A percentile compares a stretch with the other conserved stretches of the same genome.
These are phyloP conservation scores for Neotropicomus parvogracilis DNA, from an alignment of 1,284 basidiomycete species.

Conservation along the genomic window DNA sequence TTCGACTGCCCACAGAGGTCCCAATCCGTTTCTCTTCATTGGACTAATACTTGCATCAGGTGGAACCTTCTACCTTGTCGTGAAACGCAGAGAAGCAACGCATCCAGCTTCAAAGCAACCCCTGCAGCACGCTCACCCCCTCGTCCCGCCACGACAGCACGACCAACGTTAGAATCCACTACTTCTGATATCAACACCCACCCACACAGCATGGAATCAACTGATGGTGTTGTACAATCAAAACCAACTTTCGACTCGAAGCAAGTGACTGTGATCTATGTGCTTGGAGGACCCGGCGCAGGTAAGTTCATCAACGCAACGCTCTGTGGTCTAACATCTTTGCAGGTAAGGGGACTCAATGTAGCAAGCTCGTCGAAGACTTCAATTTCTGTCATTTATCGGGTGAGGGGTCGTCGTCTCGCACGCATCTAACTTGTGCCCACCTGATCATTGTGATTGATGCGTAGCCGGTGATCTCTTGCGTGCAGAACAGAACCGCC, in stretches of 20 bases:
- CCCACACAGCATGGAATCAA: slow-evolving; percentile 13
- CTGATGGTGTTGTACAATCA: slow-evolving; percentile 26
- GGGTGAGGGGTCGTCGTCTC: slow-evolving; percentile 48
- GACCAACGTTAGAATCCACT: slow-evolving; percentile 15
- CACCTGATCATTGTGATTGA: slow-evolving; percentile 5
- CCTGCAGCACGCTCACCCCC: slow-evolving; percentile 60
- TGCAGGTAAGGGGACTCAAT: slow-evolving; percentile 96
- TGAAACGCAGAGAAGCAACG: slow-evolving; percentile 53
- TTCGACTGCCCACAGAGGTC: slow-evolving; percentile 35
- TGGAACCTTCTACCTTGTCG: slow-evolving; percentile 51
- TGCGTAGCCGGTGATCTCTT: slow-evolving; percentile 89
- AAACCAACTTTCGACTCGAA: slow-evolving; percentile 64
- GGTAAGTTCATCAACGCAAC: slow-evolving; percentile 44
- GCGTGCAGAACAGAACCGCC: slow-evolving; percentile 87
- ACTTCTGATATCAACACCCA: neutral
- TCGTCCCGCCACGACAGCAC: slow-evolving; percentile 55
- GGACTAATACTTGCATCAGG: slow-evolving; percentile 55
- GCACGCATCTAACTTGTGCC: neutral
- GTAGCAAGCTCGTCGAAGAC: slow-evolving; percentile 80
- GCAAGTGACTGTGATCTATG: slow-evolving; percentile 89
- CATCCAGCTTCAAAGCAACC: slow-evolving; percentile 61
- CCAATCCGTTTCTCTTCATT: slow-evolving; percentile 61
- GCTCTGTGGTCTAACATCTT: slow-evolving; percentile 13
- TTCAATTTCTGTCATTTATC: slow-evolving; percentile 94
- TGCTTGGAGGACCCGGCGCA: slow-evolving; percentile 95